Conservation (phyloP, 768 basidiomycete species). For the Boletus sp. region DNA sequence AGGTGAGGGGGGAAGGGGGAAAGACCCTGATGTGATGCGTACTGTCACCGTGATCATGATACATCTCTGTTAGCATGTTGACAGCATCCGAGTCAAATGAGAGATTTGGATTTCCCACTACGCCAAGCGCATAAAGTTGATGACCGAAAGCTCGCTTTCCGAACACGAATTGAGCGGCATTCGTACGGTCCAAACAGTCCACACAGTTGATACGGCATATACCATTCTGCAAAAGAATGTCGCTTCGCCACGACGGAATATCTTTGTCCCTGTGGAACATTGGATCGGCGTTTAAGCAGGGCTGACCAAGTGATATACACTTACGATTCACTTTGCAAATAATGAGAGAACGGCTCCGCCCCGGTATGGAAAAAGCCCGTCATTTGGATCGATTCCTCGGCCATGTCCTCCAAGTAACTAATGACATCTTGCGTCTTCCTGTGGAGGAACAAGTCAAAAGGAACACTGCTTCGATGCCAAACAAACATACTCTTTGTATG, state of each 20-base stretch:
- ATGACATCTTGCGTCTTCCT: constrained; percentile 97
- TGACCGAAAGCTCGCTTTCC: constrained; percentile 93
- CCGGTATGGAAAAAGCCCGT: constrained; percentile 97
- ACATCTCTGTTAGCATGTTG: constrained; percentile 98
- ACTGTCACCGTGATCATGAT: constrained; percentile 97
- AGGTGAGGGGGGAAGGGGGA: not conserved
- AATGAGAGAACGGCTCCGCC: constrained; percentile 76
- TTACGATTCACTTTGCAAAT: constrained; percentile 43
- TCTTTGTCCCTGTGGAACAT: constrained; percentile 29
- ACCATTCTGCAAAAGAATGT: constrained; percentile 84
- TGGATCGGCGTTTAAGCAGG: not conserved
- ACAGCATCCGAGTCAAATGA: constrained; percentile 92
- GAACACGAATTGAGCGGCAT: constrained; percentile 95
- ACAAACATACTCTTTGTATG: constrained; percentile 81
- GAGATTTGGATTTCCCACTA: constrained; percentile 81
- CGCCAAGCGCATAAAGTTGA: constrained; percentile 91
- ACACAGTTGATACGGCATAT: constrained; percentile 95
- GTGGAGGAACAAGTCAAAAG: not conserved
- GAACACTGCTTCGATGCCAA: not conserved
- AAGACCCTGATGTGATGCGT: constrained; percentile 26
- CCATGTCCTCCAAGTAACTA: constrained; percentile 90
- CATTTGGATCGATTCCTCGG: constrained; percentile 86
- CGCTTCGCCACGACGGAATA: constrained; percentile 48
- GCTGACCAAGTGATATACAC: not conserved
- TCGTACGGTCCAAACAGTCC: constrained; percentile 94